Base-by-base conservation (phyloP, 345 rosid species). In the Salix dunnii region DNA sequence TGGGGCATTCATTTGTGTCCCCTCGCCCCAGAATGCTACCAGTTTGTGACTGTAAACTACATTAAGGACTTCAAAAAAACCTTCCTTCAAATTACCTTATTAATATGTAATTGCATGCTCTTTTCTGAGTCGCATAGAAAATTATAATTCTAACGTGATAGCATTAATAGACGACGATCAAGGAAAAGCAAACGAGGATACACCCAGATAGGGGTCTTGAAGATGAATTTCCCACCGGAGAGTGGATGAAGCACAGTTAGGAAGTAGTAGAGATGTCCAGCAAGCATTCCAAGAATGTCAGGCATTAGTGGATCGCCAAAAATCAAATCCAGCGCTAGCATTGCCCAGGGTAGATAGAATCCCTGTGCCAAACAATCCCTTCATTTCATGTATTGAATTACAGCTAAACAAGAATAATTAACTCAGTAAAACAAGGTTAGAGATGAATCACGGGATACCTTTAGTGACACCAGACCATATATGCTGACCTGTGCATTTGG, bases 201-300 rank as follows among this genome's bases (percentile, higher is more conserved):
- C 91, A 89, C 90, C 88, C 87, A 90, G 31, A 82, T 75, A 43
- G 94, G 94, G 49, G 94, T 89, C 86, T 86, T 89, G 73, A 87
- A 62, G 16, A 84, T 31, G 81, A 71, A 77, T 18, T 76, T 85
- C 11, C 92, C 92, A 64, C 90, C 88, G 12, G 91, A 83, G 31
- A 90, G 94, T 66, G 92, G 94, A 80, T 90, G 86, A 75, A 90
- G 90, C 16, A 87, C 94, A 2, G 94, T 90, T 5, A 90, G 70
- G 76, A 87, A 89, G 76, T 90, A 89, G 64, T 85, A 86, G 5
- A 87, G 73, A 76, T 90, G 94, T 25, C 94, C 94, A 6, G 87
- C 90, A 10, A 89, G 79, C 77, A 90, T 87, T n/a, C 94, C 92
- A 10, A 89, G 84, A 42, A 90, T 82, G 36, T 82, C 92, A 7